Conservation (phyloP, 2,329 filamentous ascomycete genomes). For the Graphiopsis chlorocephala region DNA sequence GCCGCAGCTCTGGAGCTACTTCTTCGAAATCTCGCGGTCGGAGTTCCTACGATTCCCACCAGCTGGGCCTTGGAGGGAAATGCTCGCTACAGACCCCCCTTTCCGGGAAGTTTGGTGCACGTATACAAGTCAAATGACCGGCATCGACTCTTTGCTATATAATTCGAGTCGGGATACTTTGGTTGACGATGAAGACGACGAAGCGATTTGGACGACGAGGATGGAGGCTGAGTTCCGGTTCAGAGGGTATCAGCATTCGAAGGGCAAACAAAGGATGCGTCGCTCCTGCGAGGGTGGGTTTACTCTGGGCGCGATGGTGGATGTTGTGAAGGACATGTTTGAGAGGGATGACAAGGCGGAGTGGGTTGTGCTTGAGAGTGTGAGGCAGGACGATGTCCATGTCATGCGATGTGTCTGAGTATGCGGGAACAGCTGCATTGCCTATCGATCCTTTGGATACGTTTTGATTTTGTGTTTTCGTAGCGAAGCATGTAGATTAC, state of each 20-base stretch:
- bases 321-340: neutral
- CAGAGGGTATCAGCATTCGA: neutral
- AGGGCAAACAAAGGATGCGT: neutral
- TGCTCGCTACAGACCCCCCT: neutral
- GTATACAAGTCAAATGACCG: neutral
- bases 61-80: neutral
- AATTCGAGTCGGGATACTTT: neutral
- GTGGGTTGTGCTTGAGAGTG: slow-evolving; percentile 4
- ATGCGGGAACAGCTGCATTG: neutral
- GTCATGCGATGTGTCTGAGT: neutral
- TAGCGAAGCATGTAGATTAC: neutral
- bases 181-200: neutral
- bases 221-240: neutral
- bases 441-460: no score
- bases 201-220: neutral
- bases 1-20: neutral
- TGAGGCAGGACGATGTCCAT: neutral
- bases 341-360: neutral
- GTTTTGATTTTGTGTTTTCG: neutral
- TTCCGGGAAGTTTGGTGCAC: neutral
- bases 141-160: neutral
- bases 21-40: neutral
- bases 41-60: neutral
- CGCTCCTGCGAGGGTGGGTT: neutral
- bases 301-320: neutral